These are phyloP conservation scores for Quercus wislizeni DNA, from an alignment of 306 rosid species.

Conservation along the genomic window DNA sequence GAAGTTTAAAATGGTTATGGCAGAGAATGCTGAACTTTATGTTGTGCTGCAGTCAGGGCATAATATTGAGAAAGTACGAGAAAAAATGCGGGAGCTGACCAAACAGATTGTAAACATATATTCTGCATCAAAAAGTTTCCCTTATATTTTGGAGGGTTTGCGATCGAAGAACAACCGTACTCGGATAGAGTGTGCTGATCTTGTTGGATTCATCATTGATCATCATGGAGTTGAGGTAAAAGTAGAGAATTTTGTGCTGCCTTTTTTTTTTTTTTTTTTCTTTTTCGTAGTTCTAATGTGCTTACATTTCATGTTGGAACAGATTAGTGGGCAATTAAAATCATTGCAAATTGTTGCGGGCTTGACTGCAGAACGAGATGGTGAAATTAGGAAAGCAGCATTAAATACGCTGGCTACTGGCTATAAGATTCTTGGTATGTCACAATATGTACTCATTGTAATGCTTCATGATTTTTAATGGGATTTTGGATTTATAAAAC, in stretches of 20 bases:
- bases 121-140: slow-evolving; percentile 84
- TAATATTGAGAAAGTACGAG: slow-evolving; percentile 90
- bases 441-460: slow-evolving; percentile 8
- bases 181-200: slow-evolving; percentile 91
- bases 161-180: slow-evolving; percentile 98
- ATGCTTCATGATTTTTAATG: background rate
- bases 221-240: slow-evolving; percentile 87
- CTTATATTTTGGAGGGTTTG: slow-evolving; percentile 90
- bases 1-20: background rate
- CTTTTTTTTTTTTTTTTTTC: background rate
- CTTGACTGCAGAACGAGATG: slow-evolving; percentile 96
- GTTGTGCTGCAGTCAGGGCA: slow-evolving; percentile 80
- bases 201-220: slow-evolving; percentile 86
- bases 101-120: slow-evolving; percentile 71
- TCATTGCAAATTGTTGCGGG: slow-evolving; percentile 93
- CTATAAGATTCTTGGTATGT: slow-evolving; percentile 95
- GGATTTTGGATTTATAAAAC: background rate
- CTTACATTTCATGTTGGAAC: slow-evolving; percentile 28
- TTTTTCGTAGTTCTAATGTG: background rate
- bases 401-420: slow-evolving; percentile 92
- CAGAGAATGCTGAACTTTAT: slow-evolving; percentile 13
- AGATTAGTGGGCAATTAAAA: slow-evolving; percentile 92
- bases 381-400: slow-evolving; percentile 96
- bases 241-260: background rate
- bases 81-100: slow-evolving; percentile 92